Evolutionary conservation across 148 eudicot species (phyloP).

Genomic region (Amaranthus hypochondriacus): DNA sequence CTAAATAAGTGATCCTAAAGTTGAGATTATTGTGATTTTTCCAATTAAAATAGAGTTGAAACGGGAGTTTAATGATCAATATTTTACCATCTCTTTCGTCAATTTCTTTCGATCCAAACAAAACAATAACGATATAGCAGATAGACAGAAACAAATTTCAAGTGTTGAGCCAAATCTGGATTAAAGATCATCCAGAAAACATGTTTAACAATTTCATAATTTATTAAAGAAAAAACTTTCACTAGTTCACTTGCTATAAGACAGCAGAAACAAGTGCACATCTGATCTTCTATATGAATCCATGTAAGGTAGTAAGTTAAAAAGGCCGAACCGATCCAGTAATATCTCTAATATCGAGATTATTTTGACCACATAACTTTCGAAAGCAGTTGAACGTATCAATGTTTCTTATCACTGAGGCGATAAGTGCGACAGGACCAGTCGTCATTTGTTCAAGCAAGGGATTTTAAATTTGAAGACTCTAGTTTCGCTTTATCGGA

Average conservation of each 20-base stretch:
- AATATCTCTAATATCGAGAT: slow-evolving; percentile 53
- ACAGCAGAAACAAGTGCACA: slow-evolving; percentile 48
- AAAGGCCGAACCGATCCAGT: slow-evolving; percentile 36
- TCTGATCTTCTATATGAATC: slow-evolving; percentile 51
- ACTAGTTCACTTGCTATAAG: slow-evolving; percentile 20
- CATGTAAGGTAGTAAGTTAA: slow-evolving; percentile 67
- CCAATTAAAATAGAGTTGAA: too few relatives aligned
- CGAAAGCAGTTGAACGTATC: slow-evolving; percentile 61
- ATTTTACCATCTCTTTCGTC: too few relatives aligned
- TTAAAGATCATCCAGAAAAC: not conserved
- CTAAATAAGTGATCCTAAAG: too few relatives aligned
- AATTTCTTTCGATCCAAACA: too few relatives aligned
- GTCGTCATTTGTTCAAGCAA: slow-evolving; percentile 18
- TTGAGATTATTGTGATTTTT: too few relatives aligned
- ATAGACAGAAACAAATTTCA: too few relatives aligned
- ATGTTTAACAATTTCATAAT: not conserved
- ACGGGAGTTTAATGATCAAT: too few relatives aligned
- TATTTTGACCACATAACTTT: slow-evolving; percentile 38
- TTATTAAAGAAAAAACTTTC: not conserved
- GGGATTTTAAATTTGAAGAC: slow-evolving; percentile 15
- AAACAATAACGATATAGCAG: too few relatives aligned
- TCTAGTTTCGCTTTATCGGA: slow-evolving; percentile 10
- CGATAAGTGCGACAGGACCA: slow-evolving; percentile 66
- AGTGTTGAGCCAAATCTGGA: too few relatives aligned
- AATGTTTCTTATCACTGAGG: slow-evolving; percentile 71